A percentile compares a stretch with the other conserved stretches of the same genome.
Evolutionary conservation across 352 stramenopile species (phyloP).

Genomic region (Thalassiosira mediterranea): DNA sequence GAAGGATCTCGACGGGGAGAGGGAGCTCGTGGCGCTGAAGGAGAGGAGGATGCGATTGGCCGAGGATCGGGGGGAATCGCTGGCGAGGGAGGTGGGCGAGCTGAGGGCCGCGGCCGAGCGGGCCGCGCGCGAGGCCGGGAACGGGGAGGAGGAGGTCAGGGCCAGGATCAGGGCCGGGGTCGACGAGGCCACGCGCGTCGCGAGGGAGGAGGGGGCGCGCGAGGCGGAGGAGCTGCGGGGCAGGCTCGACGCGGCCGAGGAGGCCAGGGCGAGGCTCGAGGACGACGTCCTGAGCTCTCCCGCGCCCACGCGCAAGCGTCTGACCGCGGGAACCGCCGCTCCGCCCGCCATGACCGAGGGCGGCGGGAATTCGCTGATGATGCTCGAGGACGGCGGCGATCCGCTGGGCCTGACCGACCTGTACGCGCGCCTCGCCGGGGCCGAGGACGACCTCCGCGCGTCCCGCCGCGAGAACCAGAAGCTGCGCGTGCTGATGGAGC

Average conservation of each 20-base stretch:
- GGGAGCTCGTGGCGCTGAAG: slow-evolving; percentile 65
- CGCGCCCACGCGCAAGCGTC: slow-evolving; percentile 18
- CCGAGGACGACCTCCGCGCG: slow-evolving; percentile 86
- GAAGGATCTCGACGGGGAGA: slow-evolving; percentile 50
- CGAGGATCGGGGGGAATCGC: slow-evolving; percentile 48
- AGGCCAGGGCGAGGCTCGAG: slow-evolving; percentile 53
- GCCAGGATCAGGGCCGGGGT: slow-evolving; percentile 33
- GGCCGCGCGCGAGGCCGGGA: slow-evolving; percentile 38
- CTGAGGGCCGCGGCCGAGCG: slow-evolving; percentile 52
- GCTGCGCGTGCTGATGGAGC: slow-evolving; percentile 89
- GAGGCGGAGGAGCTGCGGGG: slow-evolving; percentile 45
- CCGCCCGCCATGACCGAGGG: slow-evolving; percentile 23
- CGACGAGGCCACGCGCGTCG: slow-evolving; percentile 46
- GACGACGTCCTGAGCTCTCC: slow-evolving; percentile 43
- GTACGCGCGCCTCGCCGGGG: slow-evolving; percentile 88
- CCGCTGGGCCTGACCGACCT: slow-evolving; percentile 86
- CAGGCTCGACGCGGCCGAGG: slow-evolving; percentile 43
- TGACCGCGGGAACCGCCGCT: background rate
- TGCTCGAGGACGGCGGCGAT: slow-evolving; percentile 22
- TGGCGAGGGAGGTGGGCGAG: slow-evolving; percentile 51
- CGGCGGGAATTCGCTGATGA: slow-evolving; percentile 3
- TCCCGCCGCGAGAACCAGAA: slow-evolving; percentile 88
- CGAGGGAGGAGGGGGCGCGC: slow-evolving; percentile 53
- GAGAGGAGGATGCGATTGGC: slow-evolving; percentile 61
- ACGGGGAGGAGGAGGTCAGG: slow-evolving; percentile 35